These are phyloP conservation scores for Physcia stellaris DNA, from an alignment of 495 filamentous ascomycete species.

Conservation along the genomic window DNA sequence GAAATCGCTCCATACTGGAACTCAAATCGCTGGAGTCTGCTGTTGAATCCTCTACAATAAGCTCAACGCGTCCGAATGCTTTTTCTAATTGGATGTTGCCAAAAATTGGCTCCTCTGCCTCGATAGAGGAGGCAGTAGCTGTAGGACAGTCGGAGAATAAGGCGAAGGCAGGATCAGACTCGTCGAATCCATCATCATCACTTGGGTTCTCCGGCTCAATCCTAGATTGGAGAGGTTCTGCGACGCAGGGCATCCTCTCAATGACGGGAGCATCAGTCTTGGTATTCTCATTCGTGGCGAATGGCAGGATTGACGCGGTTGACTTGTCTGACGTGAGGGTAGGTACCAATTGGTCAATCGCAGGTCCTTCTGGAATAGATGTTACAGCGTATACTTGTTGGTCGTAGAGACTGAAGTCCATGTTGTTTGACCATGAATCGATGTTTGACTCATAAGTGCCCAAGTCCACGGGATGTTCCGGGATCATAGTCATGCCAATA, in stretches of 20 bases:
- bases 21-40: constrained; percentile 11
- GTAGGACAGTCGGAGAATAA: constrained; percentile 37
- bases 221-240: constrained; percentile 20
- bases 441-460: constrained; percentile 42
- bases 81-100: constrained; percentile 45
- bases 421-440: constrained; percentile 39
- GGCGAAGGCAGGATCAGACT: constrained; percentile 44
- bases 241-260: constrained; percentile 24
- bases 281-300: constrained; percentile 22
- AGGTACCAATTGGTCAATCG: constrained; percentile 40
- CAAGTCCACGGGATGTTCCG: constrained; percentile 57
- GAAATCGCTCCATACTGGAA: constrained; percentile 26
- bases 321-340: constrained; percentile 54
- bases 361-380: constrained; percentile 56
- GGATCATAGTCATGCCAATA: constrained; percentile 60
- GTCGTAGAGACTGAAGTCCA: constrained; percentile 45
- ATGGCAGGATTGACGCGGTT: constrained; percentile 31
- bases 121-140: constrained; percentile 6
- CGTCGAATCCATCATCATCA: constrained; percentile 40
- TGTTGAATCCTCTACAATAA: constrained; percentile 39
- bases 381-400: constrained; percentile 70
- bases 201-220: constrained; percentile 16
- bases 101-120: constrained; percentile 28
- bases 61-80: constrained; percentile 38
- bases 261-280: constrained; percentile 41